These are phyloP conservation scores for Reticulascus tulasneorum DNA, from an alignment of 2,329 filamentous ascomycete species.

Conservation along the genomic window DNA sequence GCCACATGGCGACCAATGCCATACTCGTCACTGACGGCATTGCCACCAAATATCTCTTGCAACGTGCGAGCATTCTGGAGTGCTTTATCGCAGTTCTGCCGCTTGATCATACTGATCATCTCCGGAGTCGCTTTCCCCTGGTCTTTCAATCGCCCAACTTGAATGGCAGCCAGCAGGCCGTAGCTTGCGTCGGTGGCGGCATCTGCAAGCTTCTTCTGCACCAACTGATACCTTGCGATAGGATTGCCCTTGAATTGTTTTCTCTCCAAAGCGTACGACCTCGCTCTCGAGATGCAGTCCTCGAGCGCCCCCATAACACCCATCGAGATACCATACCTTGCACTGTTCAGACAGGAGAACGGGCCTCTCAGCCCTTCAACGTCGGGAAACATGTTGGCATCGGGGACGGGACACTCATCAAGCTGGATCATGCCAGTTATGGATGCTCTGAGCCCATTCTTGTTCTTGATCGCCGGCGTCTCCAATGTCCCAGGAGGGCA, in stretches of 20 bases:
- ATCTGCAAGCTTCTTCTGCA: constrained; percentile 97
- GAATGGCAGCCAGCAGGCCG: constrained; percentile 82
- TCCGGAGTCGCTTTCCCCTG: constrained; percentile 83
- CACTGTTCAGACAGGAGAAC: constrained; percentile 91
- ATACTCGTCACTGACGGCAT: constrained; percentile 97
- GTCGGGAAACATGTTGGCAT: constrained; percentile 89
- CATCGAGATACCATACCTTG: constrained; percentile 88
- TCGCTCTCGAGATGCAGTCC: constrained; percentile 77
- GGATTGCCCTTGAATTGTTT: constrained; percentile 97
- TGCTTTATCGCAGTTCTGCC: constrained; percentile 93
- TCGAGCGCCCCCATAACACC: constrained; percentile 92
- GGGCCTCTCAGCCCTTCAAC: constrained; percentile 84
- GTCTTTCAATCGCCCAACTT: constrained; percentile 91
- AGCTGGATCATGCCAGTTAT: constrained; percentile 98
- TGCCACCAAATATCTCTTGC: constrained; percentile 96
- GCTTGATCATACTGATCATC: constrained; percentile 96
- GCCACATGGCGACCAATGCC: constrained; percentile 91
- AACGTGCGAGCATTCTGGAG: constrained; percentile 73
- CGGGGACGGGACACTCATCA: constrained; percentile 82
- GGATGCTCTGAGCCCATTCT: constrained; percentile 88
- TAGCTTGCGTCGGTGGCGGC: constrained; percentile 87
- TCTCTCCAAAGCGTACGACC: constrained; percentile 85
- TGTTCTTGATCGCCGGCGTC: constrained; percentile 90
- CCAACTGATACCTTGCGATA: constrained; percentile 89
- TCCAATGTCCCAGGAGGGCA: constrained; percentile 86